Evolutionary conservation across 2,329 filamentous ascomycete genomes (phyloP).

Genomic region (Microascus cirrosus): DNA sequence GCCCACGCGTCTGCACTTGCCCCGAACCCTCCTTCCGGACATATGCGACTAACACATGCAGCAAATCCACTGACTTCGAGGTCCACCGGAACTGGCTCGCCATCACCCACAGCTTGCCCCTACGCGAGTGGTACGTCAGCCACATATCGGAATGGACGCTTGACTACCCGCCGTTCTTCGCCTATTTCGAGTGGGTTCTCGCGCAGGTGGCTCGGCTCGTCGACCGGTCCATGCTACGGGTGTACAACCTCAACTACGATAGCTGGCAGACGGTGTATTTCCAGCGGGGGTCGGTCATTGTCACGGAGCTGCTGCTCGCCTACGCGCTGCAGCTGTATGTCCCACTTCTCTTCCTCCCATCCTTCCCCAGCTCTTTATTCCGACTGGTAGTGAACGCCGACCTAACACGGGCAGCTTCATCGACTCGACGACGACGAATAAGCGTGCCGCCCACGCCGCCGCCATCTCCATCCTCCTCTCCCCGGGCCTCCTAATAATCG

Average conservation of each 20-base stretch:
- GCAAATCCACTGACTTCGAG: constrained; percentile 98
- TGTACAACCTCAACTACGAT: constrained; percentile 74
- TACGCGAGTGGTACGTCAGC: constrained; percentile 92
- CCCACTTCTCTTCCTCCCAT: neutral
- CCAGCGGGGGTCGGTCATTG: constrained; percentile 77
- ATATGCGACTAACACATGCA: constrained; percentile 20
- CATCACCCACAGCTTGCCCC: constrained; percentile 78
- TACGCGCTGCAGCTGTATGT: constrained; percentile 65
- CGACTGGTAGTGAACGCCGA: neutral
- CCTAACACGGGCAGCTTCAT: constrained; percentile 47
- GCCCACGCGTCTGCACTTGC: neutral
- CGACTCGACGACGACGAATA: constrained; percentile 54
- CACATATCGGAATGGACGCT: constrained; percentile 98
- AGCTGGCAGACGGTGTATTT: constrained; percentile 94
- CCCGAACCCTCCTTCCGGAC: neutral
- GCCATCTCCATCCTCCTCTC: constrained; percentile 85
- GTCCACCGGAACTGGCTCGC: constrained; percentile 98
- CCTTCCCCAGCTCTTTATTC: neutral
- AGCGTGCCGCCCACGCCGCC: constrained; percentile 69
- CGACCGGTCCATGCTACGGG: constrained; percentile 71
- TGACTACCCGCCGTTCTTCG: constrained; percentile 97
- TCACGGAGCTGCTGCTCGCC: constrained; percentile 72
- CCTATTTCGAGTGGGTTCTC: constrained; percentile 88
- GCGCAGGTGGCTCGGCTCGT: constrained; percentile 68
- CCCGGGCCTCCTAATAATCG: constrained; percentile 89